Base-by-base conservation (phyloP, 495 filamentous ascomycete genomes). In the Trichodelitschia bisporula region DNA sequence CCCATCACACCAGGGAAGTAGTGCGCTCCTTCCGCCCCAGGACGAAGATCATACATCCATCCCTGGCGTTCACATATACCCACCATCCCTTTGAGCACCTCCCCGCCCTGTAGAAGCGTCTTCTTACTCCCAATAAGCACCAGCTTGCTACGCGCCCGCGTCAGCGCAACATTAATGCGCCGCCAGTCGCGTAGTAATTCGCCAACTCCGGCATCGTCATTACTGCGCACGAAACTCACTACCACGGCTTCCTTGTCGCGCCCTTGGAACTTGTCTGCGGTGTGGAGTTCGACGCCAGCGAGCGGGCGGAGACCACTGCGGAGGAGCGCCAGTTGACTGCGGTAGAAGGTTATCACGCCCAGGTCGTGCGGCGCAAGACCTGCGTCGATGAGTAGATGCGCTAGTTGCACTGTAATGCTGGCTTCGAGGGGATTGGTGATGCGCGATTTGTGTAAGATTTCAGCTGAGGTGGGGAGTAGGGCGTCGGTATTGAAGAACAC, bases 331-430 rank as follows among this genome's bases (percentile, higher is more conserved):
- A 97, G 72, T 47, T 97, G 86, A 18, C 77, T 83, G 38, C 84
- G 77, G 54, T 97, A 97, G 47, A 92, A 77, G n/a, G 86, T 90
- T 46, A 97, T 91, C 39, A 95, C 71, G n/a, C 86, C 86, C 29
- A 97, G 84, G 26, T 80, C 71, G 4, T 54, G 55, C 0, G 74
- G 63, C 0, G 73, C 57, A 11, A 92, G 62, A 18, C 86, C 86
- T 4, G 62, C 61, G 0, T 62, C 57, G 28, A 92, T 59, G 2
- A 97, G 64, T 0, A 67, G 54, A 39, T 77, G 65, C 19, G 92
- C 79, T 17, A 93, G 64, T 44, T 89, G 73, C 0, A 61, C 58
- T 25, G 70, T 67, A 19, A 95, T 58, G 3, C 57, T 60, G 0
- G 72, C 76, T 51, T 97, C 86, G 26, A 61, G 59, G 3, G 68